Base-by-base conservation (phyloP, 768 basidiomycete species). In the Amanita exitialis region DNA sequence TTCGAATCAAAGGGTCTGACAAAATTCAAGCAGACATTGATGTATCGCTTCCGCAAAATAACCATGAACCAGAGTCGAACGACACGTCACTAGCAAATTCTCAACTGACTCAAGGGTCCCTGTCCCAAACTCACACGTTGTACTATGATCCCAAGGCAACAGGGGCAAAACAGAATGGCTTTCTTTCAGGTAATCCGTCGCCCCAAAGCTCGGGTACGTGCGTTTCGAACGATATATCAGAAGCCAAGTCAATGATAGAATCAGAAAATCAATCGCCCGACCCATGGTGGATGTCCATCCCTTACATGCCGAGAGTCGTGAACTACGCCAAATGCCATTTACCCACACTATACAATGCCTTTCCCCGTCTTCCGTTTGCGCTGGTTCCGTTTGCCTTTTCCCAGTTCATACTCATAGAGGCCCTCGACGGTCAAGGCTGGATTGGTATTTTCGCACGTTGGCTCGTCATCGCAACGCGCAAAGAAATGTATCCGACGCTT, bases 391-490 rank as follows among this genome's bases (percentile, higher is more conserved):
- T 98, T 61, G 89, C 92, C 0, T 92, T 97, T 62, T 83, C 86
- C 0, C 91, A 94, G 66, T 97, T 98, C 69, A 90, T 97, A 57
- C 79, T 98, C 51, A 90, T 95, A 52, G 86, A 94, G 61, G 87
- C 76, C 0, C 75, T 98, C 5, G 74, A 81, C 10, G 74, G 80
- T 54, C 81, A 84, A 53, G 91, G 91, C 23, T 98, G 94, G 92
- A 90, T 95, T 7, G 73, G 79, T 10, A 73, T 93, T 20, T 95
- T 94, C 61, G 84, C 81, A 15, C 48, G 49, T 21, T 90, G 89
- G 87, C 71, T 83, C 32, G 61, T 70, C 47, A 70, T 58, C 59
- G 82, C 66, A 15, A 72, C 72, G 0, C 41, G 63, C 13, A 58
- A 66, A 0, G 56, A 75, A 42, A 70, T 78, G 53, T 67, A 73